phyloP scores from a whole-genome alignment of 139 green algal species.

The Chlamydomonas incerta region DNA sequence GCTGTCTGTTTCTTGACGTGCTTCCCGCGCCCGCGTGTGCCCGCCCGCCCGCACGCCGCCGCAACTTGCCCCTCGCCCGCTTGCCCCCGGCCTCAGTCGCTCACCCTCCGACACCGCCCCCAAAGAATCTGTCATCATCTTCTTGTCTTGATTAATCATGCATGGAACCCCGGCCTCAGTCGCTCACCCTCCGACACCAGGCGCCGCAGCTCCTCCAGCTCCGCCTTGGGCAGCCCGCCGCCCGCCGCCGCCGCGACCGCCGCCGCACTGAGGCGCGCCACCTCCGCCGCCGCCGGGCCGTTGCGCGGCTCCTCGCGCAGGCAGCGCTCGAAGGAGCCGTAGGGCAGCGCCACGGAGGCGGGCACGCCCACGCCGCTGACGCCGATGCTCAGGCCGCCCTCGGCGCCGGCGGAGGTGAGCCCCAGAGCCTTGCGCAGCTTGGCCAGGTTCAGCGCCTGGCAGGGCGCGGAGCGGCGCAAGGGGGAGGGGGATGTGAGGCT shows the following conservation, averaged over 20 bases:
- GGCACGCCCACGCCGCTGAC: slow-evolving; percentile 17
- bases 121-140: too few relatives aligned
- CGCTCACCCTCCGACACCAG: slow-evolving; percentile 28
- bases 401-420: neutral
- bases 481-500: too few relatives aligned
- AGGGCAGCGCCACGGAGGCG: slow-evolving; percentile 81
- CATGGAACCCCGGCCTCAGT: too few relatives aligned
- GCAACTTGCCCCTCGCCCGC: too few relatives aligned
- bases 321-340: slow-evolving; percentile 85
- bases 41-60: too few relatives aligned
- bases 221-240: slow-evolving; percentile 1
- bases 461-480: too few relatives aligned
- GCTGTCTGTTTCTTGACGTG: too few relatives aligned
- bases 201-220: slow-evolving; percentile 28
- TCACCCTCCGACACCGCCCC: neutral
- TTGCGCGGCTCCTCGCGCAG: slow-evolving; percentile 69
- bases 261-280: slow-evolving; percentile 37
- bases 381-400: neutral
- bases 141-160: too few relatives aligned
- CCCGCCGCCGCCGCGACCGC: slow-evolving; percentile 38
- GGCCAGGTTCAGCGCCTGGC: slow-evolving; percentile 71
- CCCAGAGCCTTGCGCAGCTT: slow-evolving; percentile 40
- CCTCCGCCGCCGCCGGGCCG: slow-evolving; percentile 42
- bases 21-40: too few relatives aligned
- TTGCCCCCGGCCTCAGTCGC: neutral